phyloP scores from a whole-genome alignment of 192 early-diverging fungal genomes.

The Linnemannia elongata region DNA sequence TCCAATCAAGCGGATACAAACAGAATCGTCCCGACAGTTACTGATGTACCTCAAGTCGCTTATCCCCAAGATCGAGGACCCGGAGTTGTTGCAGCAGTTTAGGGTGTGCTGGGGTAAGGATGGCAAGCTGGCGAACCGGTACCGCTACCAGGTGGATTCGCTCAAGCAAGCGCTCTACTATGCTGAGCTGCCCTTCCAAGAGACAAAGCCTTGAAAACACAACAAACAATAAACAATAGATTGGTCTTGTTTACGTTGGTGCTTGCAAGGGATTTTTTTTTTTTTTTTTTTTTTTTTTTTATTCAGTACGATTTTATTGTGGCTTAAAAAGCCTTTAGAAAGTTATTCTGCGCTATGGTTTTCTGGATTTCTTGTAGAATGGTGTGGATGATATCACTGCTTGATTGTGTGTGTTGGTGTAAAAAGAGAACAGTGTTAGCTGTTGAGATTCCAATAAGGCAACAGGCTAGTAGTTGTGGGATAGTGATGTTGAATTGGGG shows the following conservation, averaged over 20 bases:
- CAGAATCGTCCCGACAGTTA: conserved; percentile 28
- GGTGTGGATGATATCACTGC: too few species aligned
- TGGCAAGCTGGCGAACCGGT: conserved; percentile 36
- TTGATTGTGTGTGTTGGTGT: too few species aligned
- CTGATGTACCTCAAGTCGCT: conserved; percentile 29
- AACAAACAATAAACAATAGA: neutral
- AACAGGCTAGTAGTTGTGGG: too few species aligned
- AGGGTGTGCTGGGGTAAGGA: conserved; percentile 53
- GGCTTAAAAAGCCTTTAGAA: too few species aligned
- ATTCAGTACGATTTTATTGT: too few species aligned
- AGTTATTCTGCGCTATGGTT: too few species aligned
- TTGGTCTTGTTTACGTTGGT: neutral
- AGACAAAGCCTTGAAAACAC: neutral
- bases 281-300: too few species aligned
- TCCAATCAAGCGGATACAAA: conserved; percentile 13
- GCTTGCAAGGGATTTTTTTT: neutral
- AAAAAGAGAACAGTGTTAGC: too few species aligned
- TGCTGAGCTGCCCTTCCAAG: conserved; percentile 37
- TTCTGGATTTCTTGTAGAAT: too few species aligned
- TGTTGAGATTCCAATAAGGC: too few species aligned
- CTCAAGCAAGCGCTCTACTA: conserved; percentile 47
- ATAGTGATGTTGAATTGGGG: too few species aligned
- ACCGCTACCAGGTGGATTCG: conserved; percentile 40
- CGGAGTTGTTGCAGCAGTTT: conserved; percentile 23
- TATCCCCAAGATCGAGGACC: conserved; percentile 32